These are phyloP conservation scores for Margaritispora aquatica DNA, from an alignment of 495 filamentous ascomycete genomes.

Conservation along the genomic window DNA sequence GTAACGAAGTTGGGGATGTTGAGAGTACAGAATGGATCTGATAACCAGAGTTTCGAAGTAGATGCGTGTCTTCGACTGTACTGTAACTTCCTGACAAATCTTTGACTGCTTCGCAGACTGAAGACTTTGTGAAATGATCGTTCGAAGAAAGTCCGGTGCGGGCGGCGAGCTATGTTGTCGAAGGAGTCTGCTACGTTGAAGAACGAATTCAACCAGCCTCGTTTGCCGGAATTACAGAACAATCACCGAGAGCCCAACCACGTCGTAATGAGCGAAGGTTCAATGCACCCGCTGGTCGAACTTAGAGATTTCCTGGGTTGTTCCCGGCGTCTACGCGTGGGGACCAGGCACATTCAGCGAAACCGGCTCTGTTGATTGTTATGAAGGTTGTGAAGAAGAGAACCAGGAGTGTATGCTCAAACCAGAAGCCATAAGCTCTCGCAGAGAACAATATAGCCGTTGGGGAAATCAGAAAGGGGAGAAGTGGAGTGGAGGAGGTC, in stretches of 20 bases:
- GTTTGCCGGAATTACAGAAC: not conserved
- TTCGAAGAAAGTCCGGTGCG: too few species aligned
- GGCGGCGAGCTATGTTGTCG: too few species aligned
- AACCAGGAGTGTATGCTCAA: not conserved
- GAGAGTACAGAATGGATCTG: not conserved
- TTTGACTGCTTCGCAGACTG: too few species aligned
- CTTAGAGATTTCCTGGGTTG: constrained; percentile 3
- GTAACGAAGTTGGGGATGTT: not conserved
- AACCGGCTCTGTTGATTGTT: constrained; percentile 9
- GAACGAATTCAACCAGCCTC: too few species aligned
- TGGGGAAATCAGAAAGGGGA: not conserved
- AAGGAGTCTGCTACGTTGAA: too few species aligned
- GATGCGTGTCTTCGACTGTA: too few species aligned
- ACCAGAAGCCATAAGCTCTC: constrained; percentile 14
- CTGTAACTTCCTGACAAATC: too few species aligned
- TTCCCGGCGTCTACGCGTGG: constrained; percentile 13
- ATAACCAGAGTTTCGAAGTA: not conserved
- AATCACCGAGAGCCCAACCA: constrained; percentile 7
- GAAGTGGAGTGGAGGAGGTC: not conserved
- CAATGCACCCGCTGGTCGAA: not conserved
- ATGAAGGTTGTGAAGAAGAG: constrained; percentile 15
- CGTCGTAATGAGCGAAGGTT: not conserved
- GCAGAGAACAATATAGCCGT: too few species aligned
- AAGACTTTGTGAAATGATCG: too few species aligned
- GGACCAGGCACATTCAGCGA: constrained; percentile 18